Conservation (phyloP, 129 eudicot genomes). For the Lactuca sativa region DNA sequence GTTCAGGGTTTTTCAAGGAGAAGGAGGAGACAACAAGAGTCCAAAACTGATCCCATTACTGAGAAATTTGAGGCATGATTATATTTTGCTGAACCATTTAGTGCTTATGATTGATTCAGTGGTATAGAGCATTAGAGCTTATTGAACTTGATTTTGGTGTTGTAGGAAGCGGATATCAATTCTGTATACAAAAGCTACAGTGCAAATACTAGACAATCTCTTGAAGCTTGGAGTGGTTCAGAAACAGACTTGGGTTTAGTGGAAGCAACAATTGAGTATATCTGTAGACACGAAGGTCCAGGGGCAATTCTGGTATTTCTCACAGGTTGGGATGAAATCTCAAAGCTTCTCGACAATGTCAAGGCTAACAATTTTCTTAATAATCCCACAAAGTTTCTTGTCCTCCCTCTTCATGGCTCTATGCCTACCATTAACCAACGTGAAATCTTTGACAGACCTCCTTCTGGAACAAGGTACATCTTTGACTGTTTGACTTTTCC, state of each 20-base stretch:
- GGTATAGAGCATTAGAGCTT: not conserved
- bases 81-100: not conserved
- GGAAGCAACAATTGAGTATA: conserved; percentile 85
- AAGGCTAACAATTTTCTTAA: conserved; percentile 59
- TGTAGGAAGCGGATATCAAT: conserved; percentile 77
- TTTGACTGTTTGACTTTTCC: conserved; percentile 7
- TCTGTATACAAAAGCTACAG: conserved; percentile 73
- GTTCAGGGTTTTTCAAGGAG: conserved; percentile 62
- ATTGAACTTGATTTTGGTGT: conserved; percentile 9
- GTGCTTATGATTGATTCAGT: conserved; percentile 6
- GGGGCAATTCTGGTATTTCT: conserved; percentile 97
- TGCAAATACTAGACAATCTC: conserved; percentile 71
- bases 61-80: conserved; percentile 74
- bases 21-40: conserved; percentile 59
- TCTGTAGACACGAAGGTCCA: conserved; percentile 79
- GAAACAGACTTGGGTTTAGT: conserved; percentile 90
- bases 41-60: conserved; percentile 71
- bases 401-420: conserved; percentile 96
- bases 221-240: conserved; percentile 90
- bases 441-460: conserved; percentile 92
- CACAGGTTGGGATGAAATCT: conserved; percentile 99
- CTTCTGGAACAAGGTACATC: conserved; percentile 59
- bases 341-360: conserved; percentile 75
- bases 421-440: conserved; percentile 97
- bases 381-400: conserved; percentile 54